Percentiles rank a stretch among this genome's conserved stretches.
phyloP scores from a whole-genome alignment of 2,329 filamentous ascomycete species.

The Fusarium siculi region DNA sequence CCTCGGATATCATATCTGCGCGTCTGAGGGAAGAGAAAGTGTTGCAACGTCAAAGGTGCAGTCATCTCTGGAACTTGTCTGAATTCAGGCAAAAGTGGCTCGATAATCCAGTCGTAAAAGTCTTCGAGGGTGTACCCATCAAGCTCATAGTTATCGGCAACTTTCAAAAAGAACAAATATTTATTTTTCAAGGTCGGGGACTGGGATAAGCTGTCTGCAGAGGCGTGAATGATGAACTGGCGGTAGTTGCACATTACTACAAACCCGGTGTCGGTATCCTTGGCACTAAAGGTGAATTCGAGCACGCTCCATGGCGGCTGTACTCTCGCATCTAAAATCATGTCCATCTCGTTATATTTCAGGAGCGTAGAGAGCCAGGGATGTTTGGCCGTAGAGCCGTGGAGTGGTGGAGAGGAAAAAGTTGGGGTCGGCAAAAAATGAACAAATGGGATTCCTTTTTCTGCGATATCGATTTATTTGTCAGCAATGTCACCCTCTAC shows the following conservation, averaged over 20 bases:
- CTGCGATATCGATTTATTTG: background rate
- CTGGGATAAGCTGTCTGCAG: background rate
- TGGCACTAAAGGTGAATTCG: background rate
- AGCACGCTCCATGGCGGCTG: background rate
- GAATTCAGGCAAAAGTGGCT: background rate
- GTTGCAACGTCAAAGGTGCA: background rate
- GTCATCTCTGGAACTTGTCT: background rate
- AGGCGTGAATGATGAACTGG: background rate
- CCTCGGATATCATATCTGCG: background rate
- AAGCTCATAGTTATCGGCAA: background rate
- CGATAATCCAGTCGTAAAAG: background rate
- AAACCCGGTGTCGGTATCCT: background rate
- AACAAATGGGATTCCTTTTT: background rate
- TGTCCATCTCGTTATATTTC: background rate
- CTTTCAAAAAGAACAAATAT: background rate
- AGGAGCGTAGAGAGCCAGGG: too few species aligned
- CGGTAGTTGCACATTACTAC: background rate
- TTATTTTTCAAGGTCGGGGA: background rate
- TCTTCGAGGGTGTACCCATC: background rate
- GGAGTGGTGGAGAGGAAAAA: background rate
- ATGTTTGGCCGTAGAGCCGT: too few species aligned
- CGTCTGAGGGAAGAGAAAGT: background rate
- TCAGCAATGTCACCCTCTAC: background rate
- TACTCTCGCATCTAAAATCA: fast-evolving
- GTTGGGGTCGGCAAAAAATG: background rate